Evolutionary conservation across 805 yeast species (phyloP), one percentile per base, ranked within the genome.

Genomic region (Monosporozyma aerobia): DNA sequence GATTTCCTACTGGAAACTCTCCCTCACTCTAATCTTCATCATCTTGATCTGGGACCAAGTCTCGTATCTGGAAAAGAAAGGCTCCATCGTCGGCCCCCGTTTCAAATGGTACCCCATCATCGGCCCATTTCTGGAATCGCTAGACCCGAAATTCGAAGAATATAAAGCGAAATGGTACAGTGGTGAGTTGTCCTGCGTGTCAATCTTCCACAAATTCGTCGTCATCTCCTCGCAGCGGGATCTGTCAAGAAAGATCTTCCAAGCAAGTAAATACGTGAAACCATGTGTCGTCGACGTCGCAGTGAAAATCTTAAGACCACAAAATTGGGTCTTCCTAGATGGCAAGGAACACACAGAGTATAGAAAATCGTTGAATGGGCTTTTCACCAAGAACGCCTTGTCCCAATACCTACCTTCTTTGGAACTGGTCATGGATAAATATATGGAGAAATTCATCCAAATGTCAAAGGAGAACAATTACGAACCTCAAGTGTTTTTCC

Each of bases 281-380:
- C 99, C 99, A 5, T 94, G 99, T 74, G 96, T 94, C 55, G 99
- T 94, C 58, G 99, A 94, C 68, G 98, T 90, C 51, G 99, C 99
- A 22, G 77, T 83, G 57, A 94, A 94, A 72, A 88, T 94, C 59
- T 75, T 94, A 64, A 82, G 98, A 71, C 97, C 98, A 47, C 77
- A 92, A 47, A 94, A 92, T 75, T 94, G 99, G 99, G 99, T 94
- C 39, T 94, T 94, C 69, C 73, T 90, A 63, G 99, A 94, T 65
- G 99, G 99, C 61, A 90, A 90, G 73, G 95, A 83, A 35, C 99
- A 94, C 64, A 81, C 83, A 54, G 99, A 94, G 71, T 94, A 92
- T 73, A 83, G 99, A 72, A 83, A 82, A 69, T 83, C 94, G 13
- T 75, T 94, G 66, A 92, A 94, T 68, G 95, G 95, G 6, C 76